Percentiles rank a stretch among this genome's conserved stretches.
Evolutionary conservation across 2,329 filamentous ascomycete species (phyloP).

Genomic region (Neofusicoccum sp.): DNA sequence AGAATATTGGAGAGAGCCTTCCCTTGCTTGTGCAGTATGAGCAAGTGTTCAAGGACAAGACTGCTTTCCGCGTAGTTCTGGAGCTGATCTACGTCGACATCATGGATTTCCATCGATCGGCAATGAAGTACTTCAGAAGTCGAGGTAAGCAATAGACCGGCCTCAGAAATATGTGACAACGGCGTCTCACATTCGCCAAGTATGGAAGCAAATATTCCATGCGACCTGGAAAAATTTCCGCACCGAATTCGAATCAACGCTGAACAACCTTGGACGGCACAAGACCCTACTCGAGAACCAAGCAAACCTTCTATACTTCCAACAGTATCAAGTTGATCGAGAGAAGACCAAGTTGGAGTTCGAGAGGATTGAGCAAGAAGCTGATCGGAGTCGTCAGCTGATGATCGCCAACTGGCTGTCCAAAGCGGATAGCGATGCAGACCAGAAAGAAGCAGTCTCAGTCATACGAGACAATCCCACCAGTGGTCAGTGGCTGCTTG

Average conservation of each 20-base stretch:
- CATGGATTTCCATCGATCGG: slow-evolving; percentile 40
- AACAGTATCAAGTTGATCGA: no score
- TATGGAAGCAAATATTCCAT: slow-evolving; percentile 28
- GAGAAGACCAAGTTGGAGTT: no score
- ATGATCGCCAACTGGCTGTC: no score
- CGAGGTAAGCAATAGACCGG: slow-evolving; percentile 22
- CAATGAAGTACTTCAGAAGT: slow-evolving; percentile 30
- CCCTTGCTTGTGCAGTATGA: no score
- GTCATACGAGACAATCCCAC: background rate
- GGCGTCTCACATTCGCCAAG: slow-evolving; percentile 20
- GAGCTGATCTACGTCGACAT: slow-evolving; percentile 38
- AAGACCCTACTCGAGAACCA: slow-evolving; percentile 24
- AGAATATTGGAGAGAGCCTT: slow-evolving; percentile 39
- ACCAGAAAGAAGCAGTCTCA: background rate
- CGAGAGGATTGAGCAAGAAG: no score
- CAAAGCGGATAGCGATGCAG: no score
- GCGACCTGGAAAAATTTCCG: slow-evolving; percentile 27
- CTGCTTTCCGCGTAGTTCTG: slow-evolving; percentile 32
- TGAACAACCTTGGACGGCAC: slow-evolving; percentile 23
- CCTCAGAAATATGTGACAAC: background rate
- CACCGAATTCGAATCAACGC: slow-evolving; percentile 21
- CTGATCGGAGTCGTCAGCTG: no score
- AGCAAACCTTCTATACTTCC: slow-evolving; percentile 22
- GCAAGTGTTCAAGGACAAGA: slow-evolving; percentile 33
- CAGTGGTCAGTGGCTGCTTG: background rate